These are phyloP conservation scores for Wallacemonas sp. DNA, from an alignment of 208 protist genomes.

Conservation along the genomic window DNA sequence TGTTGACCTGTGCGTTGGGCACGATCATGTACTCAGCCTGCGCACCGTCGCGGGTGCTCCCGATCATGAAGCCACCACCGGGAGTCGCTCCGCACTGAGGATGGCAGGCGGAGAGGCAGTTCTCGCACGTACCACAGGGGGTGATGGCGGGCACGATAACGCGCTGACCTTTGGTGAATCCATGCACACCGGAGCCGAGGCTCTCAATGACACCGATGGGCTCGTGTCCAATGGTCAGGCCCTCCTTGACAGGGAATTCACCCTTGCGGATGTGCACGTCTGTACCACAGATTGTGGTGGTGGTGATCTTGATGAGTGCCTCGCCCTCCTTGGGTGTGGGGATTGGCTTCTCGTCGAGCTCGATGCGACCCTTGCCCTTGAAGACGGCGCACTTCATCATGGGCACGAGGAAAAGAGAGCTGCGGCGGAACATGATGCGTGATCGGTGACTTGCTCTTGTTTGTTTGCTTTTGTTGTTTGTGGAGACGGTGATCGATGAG, in stretches of 20 bases:
- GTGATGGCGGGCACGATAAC: conserved; percentile 27
- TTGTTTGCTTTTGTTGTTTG: not conserved
- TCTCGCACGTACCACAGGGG: conserved; percentile 25
- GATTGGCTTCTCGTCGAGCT: conserved; percentile 26
- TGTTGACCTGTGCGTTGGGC: conserved; percentile 18
- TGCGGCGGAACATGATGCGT: conserved; percentile 22
- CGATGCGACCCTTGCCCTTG: conserved; percentile 25
- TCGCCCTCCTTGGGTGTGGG: conserved; percentile 19
- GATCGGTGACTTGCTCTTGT: not conserved
- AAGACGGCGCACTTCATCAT: conserved; percentile 34
- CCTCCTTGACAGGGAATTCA: conserved; percentile 19
- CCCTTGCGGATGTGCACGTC: conserved; percentile 33
- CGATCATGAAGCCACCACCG: conserved; percentile 20
- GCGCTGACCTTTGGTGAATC: conserved; percentile 29
- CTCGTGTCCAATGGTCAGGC: conserved; percentile 31
- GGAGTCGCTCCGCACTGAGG: conserved; percentile 22
- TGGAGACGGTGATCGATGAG: too few species aligned
- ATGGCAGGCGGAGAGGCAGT: conserved; percentile 14
- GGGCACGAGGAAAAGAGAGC: not conserved
- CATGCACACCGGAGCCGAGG: conserved; percentile 20
- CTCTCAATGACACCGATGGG: conserved; percentile 27
- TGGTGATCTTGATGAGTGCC: conserved; percentile 37
- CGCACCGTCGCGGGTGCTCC: conserved; percentile 27
- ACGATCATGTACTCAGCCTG: conserved; percentile 36
- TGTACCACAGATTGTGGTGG: conserved; percentile 36